Evolutionary conservation across 164 flowering plant genomes (phyloP).

Genomic region (Buxus sempervirens): DNA sequence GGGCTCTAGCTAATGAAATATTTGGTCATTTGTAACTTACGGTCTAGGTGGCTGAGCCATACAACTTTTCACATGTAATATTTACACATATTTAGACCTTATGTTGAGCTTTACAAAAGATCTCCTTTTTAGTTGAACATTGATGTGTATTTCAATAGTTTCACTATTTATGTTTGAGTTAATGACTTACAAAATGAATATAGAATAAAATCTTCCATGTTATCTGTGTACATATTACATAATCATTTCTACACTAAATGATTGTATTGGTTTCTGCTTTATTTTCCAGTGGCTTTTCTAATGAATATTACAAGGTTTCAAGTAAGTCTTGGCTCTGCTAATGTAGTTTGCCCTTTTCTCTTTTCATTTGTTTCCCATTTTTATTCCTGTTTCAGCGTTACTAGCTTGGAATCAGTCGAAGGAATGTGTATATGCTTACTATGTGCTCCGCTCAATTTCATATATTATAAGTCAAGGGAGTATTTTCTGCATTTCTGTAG

Average conservation of each 20-base stretch:
- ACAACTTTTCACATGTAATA: background rate
- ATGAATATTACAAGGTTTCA: no score
- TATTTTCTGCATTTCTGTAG: constrained; percentile 84
- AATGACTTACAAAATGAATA: background rate
- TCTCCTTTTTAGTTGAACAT: background rate
- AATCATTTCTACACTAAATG: no score
- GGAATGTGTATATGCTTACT: constrained; percentile 70
- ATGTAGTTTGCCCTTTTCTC: no score
- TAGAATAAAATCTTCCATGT: background rate
- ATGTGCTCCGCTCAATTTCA: constrained; percentile 72
- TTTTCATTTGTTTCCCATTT: background rate
- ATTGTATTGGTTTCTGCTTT: no score
- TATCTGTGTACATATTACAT: no score
- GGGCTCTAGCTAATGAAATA: background rate
- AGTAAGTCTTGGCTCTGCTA: no score
- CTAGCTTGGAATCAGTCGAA: constrained; percentile 62
- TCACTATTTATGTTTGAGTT: background rate
- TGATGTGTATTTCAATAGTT: background rate
- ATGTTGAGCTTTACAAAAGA: background rate
- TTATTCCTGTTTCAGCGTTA: constrained; percentile 45
- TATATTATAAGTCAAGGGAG: constrained; percentile 87
- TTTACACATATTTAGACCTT: background rate
- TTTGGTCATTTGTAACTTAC: no score
- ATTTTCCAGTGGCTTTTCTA: no score
- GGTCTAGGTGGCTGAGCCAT: background rate